Evolutionary conservation across 495 filamentous ascomycete species (phyloP).

Genomic region (Evernia prunastri): DNA sequence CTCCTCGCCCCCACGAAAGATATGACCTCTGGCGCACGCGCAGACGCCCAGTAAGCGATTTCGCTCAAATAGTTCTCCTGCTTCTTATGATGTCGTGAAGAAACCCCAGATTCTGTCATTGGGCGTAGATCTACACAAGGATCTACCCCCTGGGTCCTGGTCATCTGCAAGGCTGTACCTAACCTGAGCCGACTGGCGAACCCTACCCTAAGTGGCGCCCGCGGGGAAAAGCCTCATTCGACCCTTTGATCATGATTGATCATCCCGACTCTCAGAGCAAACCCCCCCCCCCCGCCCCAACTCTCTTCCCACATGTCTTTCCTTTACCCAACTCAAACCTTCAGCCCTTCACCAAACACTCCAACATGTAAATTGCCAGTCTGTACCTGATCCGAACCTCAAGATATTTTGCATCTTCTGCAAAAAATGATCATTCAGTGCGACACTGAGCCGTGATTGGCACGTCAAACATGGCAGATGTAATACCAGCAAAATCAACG

Average conservation of each 20-base stretch:
- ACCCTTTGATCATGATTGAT: no score
- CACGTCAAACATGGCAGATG: conserved; percentile 1
- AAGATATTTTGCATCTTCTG: neutral
- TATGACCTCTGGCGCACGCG: neutral
- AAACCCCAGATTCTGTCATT: conserved; percentile 1
- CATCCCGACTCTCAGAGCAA: neutral
- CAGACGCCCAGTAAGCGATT: neutral
- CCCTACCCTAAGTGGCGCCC: neutral
- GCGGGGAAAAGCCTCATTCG: neutral
- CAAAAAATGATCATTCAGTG: neutral
- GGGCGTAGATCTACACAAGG: neutral
- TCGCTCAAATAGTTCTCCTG: neutral
- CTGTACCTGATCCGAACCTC: neutral
- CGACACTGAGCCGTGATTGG: neutral
- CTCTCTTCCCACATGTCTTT: neutral
- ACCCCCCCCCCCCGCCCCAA: neutral
- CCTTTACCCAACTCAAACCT: neutral
- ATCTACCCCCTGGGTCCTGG: neutral
- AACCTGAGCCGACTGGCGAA: no score
- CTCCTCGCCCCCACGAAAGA: no score
- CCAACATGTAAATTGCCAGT: neutral
- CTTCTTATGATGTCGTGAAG: neutral
- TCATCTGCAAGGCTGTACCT: no score
- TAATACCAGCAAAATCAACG: neutral
- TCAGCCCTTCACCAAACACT: neutral